These are phyloP conservation scores for Bisporella sp. DNA, from an alignment of 2,329 filamentous ascomycete genomes.

Conservation along the genomic window DNA sequence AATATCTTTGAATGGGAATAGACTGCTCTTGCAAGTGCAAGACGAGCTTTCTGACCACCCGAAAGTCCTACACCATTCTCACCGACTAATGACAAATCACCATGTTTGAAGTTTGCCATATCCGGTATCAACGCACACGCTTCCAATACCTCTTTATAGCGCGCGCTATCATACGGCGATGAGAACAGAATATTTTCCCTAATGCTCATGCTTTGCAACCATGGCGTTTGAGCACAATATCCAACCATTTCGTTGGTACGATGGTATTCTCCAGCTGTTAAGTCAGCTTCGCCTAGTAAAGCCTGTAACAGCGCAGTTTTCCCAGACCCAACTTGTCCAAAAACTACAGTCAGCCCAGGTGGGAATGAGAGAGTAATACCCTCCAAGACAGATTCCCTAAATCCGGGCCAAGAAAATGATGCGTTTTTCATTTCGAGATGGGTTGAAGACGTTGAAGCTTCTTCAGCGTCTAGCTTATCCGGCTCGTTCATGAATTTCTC, in stretches of 20 bases:
- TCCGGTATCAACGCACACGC: conserved; percentile 56
- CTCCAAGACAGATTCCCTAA: conserved; percentile 45
- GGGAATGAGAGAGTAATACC: conserved; percentile 48
- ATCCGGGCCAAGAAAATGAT: conserved; percentile 75
- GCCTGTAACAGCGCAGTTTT: conserved; percentile 42
- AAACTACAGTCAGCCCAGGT: conserved; percentile 50
- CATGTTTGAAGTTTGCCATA: conserved; percentile 54
- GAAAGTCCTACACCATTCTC: conserved; percentile 56
- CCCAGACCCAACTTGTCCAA: conserved; percentile 56
- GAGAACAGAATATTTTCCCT: conserved; percentile 62
- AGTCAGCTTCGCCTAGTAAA: conserved; percentile 26
- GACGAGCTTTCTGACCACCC: conserved; percentile 52
- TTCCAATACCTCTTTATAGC: conserved; percentile 63
- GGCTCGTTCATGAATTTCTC: conserved; percentile 84
- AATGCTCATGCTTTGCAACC: conserved; percentile 65
- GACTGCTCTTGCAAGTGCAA: conserved; percentile 53
- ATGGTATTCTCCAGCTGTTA: conserved; percentile 28
- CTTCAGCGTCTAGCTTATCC: conserved; percentile 54
- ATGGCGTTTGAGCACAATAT: conserved; percentile 60
- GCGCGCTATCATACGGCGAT: conserved; percentile 58
- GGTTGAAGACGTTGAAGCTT: conserved; percentile 21
- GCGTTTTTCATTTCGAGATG: conserved; percentile 51
- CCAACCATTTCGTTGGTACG: conserved; percentile 50
- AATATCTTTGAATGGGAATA: conserved; percentile 49
- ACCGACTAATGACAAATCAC: conserved; percentile 54